phyloP scores from a whole-genome alignment of 768 basidiomycete genomes.

The Trametes meyenii region DNA sequence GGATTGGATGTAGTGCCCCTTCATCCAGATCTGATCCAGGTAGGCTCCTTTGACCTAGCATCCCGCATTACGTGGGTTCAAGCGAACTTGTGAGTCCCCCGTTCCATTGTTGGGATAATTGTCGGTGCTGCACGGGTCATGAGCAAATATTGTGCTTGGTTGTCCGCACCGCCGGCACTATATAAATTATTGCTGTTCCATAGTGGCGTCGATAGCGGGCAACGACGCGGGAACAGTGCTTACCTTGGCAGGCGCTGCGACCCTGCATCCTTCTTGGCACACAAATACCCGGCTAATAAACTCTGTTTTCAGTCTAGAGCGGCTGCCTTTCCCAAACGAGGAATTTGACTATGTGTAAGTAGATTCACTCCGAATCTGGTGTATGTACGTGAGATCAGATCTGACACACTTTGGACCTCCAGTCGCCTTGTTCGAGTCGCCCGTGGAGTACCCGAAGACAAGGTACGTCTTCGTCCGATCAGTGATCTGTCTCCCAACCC shows the following conservation, averaged over 20 bases:
- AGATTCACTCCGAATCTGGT: neutral
- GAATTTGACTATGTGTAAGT: slow-evolving; percentile 81
- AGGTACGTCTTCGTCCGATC: slow-evolving; percentile 41
- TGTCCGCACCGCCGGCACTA: no score
- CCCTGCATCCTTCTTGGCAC: neutral
- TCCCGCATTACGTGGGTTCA: slow-evolving; percentile 72
- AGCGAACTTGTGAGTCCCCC: slow-evolving; percentile 62
- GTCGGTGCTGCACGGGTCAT: no score
- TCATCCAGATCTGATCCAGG: slow-evolving; percentile 65
- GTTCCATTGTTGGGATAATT: slow-evolving; percentile 6
- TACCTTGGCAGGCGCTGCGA: neutral
- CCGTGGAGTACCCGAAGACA: slow-evolving; percentile 75
- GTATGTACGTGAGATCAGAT: slow-evolving; percentile 11
- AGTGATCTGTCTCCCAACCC: neutral
- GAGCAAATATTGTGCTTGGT: no score
- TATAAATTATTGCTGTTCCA: no score
- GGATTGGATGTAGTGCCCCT: slow-evolving; percentile 74
- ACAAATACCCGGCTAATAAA: slow-evolving; percentile 45
- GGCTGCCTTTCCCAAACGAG: slow-evolving; percentile 67
- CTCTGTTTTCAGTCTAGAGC: slow-evolving; percentile 52
- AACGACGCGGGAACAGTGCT: neutral
- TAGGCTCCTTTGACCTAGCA: slow-evolving; percentile 59
- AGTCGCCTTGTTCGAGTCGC: slow-evolving; percentile 75
- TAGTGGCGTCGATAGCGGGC: no score
- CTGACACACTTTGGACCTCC: slow-evolving; percentile 5